These are phyloP conservation scores for Cyphellophora europaea DNA, from an alignment of 2,329 filamentous ascomycete species.

Conservation along the genomic window DNA sequence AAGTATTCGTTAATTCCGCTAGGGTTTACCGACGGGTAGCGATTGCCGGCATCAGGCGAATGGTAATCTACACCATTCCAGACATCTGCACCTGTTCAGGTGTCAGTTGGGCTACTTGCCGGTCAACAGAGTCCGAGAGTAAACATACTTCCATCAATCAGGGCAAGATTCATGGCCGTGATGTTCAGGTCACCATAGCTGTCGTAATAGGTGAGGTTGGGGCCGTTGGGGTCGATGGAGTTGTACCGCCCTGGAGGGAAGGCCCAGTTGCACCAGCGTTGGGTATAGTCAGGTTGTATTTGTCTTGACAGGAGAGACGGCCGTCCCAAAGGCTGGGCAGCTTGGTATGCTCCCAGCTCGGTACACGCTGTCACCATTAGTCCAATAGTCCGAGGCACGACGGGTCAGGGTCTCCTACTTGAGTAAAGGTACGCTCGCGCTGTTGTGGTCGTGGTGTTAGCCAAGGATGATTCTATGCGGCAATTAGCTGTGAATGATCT, in stretches of 20 bases:
- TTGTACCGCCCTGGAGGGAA: constrained; percentile 40
- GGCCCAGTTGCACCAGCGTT: constrained; percentile 48
- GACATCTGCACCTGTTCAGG: constrained; percentile 41
- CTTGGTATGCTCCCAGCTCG: constrained; percentile 42
- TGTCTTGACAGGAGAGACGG: constrained; percentile 40
- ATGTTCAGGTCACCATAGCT: constrained; percentile 40
- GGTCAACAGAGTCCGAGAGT: too few species aligned
- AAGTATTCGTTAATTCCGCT: constrained; percentile 37
- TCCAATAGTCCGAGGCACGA: too few species aligned
- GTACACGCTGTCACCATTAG: constrained; percentile 31
- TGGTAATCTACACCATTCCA: constrained; percentile 46
- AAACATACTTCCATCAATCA: constrained; percentile 46
- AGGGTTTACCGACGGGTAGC: constrained; percentile 19
- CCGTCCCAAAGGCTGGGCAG: constrained; percentile 26
- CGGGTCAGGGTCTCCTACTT: neutral
- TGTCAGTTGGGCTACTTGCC: too few species aligned
- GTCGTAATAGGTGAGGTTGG: constrained; percentile 34
- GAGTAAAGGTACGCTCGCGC: constrained; percentile 42
- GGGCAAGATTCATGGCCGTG: constrained; percentile 37
- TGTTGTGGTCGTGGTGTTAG: constrained; percentile 31
- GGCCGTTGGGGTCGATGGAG: constrained; percentile 30
- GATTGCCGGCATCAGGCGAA: constrained; percentile 30
- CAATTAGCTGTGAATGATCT: constrained; percentile 1
- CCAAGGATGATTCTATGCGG: constrained; percentile 30
- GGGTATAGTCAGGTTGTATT: constrained; percentile 40